A percentile compares a stretch with the other conserved stretches of the same genome.
These are phyloP conservation scores for Phyllosticta capitalensis DNA, from an alignment of 2,329 filamentous ascomycete genomes.

Conservation along the genomic window DNA sequence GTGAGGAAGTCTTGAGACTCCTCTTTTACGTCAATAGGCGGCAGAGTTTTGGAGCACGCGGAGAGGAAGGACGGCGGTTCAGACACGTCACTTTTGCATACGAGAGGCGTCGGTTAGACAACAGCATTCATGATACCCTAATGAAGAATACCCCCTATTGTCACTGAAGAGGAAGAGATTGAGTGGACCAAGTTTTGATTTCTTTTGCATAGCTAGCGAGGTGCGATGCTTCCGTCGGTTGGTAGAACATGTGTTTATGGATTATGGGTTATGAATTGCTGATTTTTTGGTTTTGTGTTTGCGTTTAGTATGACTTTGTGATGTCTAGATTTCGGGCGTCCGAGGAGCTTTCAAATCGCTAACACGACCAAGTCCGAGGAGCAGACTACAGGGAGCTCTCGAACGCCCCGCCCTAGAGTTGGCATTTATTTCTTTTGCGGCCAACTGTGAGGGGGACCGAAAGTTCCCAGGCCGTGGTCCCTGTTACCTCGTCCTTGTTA, in stretches of 20 bases:
- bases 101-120: not conserved
- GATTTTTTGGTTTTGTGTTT: not conserved
- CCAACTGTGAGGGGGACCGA: too few species aligned
- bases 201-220: not conserved
- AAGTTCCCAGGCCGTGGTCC: too few species aligned
- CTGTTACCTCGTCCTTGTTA: too few species aligned
- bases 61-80: not conserved
- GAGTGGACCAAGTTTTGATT: not conserved
- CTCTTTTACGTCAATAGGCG: not conserved
- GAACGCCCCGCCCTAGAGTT: too few species aligned
- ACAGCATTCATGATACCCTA: not conserved
- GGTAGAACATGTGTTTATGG: not conserved
- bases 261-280: not conserved
- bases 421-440: too few species aligned
- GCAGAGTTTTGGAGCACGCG: not conserved
- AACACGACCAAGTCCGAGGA: too few species aligned
- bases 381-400: too few species aligned
- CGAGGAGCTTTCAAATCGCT: too few species aligned
- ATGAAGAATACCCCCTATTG: not conserved
- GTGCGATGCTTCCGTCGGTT: not conserved
- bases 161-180: not conserved
- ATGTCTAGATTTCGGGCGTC: too few species aligned
- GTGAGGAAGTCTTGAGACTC: not conserved
- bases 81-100: not conserved
- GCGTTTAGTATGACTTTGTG: too few species aligned